Evolutionary conservation across 148 eudicot species (phyloP).

Genomic region (Silene latifolia): DNA sequence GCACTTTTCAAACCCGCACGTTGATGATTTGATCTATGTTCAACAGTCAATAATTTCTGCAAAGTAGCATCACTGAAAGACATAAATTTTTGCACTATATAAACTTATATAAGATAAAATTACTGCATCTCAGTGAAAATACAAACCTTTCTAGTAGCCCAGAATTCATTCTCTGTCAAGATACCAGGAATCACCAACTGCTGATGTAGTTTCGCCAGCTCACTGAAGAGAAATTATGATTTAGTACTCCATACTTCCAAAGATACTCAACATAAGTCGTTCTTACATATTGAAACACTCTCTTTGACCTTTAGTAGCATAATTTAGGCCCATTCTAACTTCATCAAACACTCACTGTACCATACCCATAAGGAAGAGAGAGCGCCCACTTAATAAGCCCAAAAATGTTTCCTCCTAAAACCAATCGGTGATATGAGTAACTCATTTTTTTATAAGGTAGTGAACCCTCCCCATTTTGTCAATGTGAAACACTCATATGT

Average conservation of each 20-base stretch:
- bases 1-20: conserved; percentile 85
- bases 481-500: too few relatives aligned
- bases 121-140: neutral
- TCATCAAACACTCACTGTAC: too few relatives aligned
- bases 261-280: neutral
- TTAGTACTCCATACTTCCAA: neutral
- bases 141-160: conserved; percentile 97
- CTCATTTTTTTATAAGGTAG: too few relatives aligned
- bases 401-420: too few relatives aligned
- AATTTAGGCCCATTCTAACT: too few relatives aligned
- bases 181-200: conserved; percentile 69
- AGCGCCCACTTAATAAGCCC: too few relatives aligned
- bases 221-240: conserved; percentile 45
- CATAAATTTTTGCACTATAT: neutral
- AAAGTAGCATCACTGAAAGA: conserved; percentile 19
- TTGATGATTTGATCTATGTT: conserved; percentile 51
- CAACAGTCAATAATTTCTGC: conserved; percentile 83
- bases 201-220: conserved; percentile 83
- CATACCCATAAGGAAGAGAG: too few relatives aligned
- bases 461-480: too few relatives aligned
- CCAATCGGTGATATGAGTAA: too few relatives aligned
- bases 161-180: conserved; percentile 88
- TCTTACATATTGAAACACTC: neutral
- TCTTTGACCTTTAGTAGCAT: neutral
- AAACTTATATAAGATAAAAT: neutral